A percentile compares a stretch with the other conserved stretches of the same genome.
Conservation (phyloP, 2,329 filamentous ascomycete species). For the Diaporthe helianthi region DNA sequence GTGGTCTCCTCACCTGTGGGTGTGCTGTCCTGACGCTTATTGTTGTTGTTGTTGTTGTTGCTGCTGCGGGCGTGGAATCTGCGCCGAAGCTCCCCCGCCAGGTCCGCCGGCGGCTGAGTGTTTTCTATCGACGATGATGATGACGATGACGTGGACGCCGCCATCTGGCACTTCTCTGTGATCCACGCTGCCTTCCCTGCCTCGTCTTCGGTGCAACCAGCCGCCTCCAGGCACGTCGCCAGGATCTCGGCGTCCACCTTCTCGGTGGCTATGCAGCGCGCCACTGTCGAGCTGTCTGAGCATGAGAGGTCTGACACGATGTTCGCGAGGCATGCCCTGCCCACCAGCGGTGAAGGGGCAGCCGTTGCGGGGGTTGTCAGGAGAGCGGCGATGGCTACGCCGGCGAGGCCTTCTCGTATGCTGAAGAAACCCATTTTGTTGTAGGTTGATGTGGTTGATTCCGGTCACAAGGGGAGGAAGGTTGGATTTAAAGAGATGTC, state of each 20-base stretch:
- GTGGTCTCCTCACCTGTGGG: constrained; percentile 1
- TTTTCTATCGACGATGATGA: not conserved
- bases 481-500: not conserved
- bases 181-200: not conserved
- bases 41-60: no score
- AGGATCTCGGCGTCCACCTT: not conserved
- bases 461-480: not conserved
- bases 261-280: not conserved
- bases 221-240: not conserved
- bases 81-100: constrained; percentile 6
- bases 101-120: not conserved
- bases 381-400: not conserved
- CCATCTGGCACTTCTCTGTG: constrained; percentile 8
- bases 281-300: not conserved
- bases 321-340: not conserved
- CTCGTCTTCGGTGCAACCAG: not conserved
- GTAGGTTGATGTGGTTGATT: not conserved
- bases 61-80: not conserved
- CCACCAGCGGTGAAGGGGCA: not conserved
- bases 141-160: no score
- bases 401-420: not conserved
- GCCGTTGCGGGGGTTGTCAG: not conserved
- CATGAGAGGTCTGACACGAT: constrained; percentile 2
- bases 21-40: not conserved
- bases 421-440: constrained; percentile 11